Conservation (phyloP, 495 filamentous ascomycete genomes). For the Penicillium canescens region DNA sequence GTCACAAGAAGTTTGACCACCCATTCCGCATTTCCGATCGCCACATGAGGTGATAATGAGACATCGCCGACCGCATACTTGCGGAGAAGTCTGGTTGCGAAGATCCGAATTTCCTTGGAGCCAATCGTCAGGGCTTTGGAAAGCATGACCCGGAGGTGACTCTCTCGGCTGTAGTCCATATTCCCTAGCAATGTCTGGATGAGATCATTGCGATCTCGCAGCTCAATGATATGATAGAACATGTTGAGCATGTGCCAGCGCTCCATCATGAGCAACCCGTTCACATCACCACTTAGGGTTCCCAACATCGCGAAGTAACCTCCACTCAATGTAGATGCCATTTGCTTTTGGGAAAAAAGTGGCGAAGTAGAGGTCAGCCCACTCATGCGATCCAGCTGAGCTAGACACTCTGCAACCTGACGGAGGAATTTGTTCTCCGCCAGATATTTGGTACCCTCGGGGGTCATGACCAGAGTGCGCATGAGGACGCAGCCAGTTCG, state of each 20-base stretch:
- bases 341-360: slow-evolving; percentile 80
- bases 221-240: slow-evolving; percentile 96
- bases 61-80: slow-evolving; percentile 67
- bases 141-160: slow-evolving; percentile 86
- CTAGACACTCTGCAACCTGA: slow-evolving; percentile 92
- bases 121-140: slow-evolving; percentile 91
- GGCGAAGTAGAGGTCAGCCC: slow-evolving; percentile 85
- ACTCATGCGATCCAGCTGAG: slow-evolving; percentile 89
- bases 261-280: slow-evolving; percentile 87
- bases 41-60: slow-evolving; percentile 27
- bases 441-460: slow-evolving; percentile 82
- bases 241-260: slow-evolving; percentile 98
- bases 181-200: slow-evolving; percentile 82
- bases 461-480: slow-evolving; percentile 76
- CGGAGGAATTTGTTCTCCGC: slow-evolving; percentile 88
- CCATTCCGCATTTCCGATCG: slow-evolving; percentile 72
- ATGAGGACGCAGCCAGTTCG: slow-evolving; percentile 85
- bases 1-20: slow-evolving; percentile 94
- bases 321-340: slow-evolving; percentile 78
- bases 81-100: slow-evolving; percentile 77
- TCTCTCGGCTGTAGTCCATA: slow-evolving; percentile 87
- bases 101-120: slow-evolving; percentile 86
- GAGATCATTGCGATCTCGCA: slow-evolving; percentile 85
- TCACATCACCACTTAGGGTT: slow-evolving; percentile 74
- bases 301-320: slow-evolving; percentile 96